phyloP scores from a whole-genome alignment of 768 basidiomycete genomes.

The Lentinula guzmanii region DNA sequence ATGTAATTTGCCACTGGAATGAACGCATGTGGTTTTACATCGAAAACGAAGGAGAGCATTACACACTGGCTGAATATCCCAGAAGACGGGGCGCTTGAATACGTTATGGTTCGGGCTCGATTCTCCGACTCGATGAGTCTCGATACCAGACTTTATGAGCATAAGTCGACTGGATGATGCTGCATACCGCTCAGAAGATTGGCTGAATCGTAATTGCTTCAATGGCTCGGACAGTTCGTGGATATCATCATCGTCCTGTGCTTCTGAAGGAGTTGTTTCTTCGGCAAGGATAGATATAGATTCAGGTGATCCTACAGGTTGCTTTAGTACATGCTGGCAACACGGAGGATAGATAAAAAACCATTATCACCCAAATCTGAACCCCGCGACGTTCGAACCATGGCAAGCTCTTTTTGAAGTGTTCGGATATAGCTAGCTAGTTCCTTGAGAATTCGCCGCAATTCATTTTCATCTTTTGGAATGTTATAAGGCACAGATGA shows the following conservation, averaged over 20 bases:
- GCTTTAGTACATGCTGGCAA: neutral
- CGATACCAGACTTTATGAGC: neutral
- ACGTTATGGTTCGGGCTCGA: neutral
- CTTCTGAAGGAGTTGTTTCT: neutral
- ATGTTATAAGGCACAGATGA: neutral
- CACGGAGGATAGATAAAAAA: neutral
- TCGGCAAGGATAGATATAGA: neutral
- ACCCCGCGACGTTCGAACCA: neutral
- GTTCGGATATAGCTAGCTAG: neutral
- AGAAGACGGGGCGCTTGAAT: neutral
- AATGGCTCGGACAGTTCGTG: neutral
- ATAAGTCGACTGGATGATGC: neutral
- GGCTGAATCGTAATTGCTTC: neutral
- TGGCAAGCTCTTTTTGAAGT: neutral
- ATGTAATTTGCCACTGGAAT: conserved; percentile 3
- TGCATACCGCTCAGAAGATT: neutral
- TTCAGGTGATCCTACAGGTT: neutral
- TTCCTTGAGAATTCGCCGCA: neutral
- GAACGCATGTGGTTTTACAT: neutral
- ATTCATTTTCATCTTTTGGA: neutral
- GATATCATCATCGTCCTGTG: neutral
- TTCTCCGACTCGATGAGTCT: too few relatives aligned
- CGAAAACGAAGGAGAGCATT: neutral
- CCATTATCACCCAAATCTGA: neutral
- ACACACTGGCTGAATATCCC: neutral